A percentile compares a stretch with the other conserved stretches of the same genome.
Conservation (phyloP, 768 basidiomycete species). For the Trichaptum fuscoviolaceum region DNA sequence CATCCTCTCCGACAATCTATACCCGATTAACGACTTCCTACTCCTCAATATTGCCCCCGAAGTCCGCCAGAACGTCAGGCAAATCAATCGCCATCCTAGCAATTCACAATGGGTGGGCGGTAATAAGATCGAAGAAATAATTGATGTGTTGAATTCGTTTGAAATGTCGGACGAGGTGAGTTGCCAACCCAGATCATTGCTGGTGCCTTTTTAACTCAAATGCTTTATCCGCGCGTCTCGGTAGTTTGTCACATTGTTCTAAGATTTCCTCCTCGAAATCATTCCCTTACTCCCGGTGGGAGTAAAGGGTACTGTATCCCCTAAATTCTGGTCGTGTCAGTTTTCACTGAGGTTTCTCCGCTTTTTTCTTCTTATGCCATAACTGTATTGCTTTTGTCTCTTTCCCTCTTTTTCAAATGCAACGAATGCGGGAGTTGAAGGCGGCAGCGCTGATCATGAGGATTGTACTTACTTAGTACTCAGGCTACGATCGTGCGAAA, state of each 20-base stretch:
- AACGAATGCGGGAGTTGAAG: too few relatives aligned
- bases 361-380: too few relatives aligned
- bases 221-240: not conserved
- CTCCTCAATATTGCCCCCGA: slow-evolving; percentile 47
- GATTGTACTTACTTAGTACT: too few relatives aligned
- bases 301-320: too few relatives aligned
- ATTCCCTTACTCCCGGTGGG: too few relatives aligned
- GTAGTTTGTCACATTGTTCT: slow-evolving; percentile 47
- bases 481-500: too few relatives aligned
- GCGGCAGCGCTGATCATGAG: too few relatives aligned
- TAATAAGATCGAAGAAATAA: slow-evolving; percentile 56
- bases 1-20: slow-evolving; percentile 52
- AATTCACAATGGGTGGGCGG: slow-evolving; percentile 57
- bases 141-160: slow-evolving; percentile 31
- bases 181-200: not conserved
- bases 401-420: too few relatives aligned
- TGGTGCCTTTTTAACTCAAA: not conserved
- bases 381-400: too few relatives aligned
- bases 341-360: too few relatives aligned
- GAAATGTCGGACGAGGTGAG: slow-evolving; percentile 43
- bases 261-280: slow-evolving; percentile 44
- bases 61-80: slow-evolving; percentile 50
- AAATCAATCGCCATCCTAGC: slow-evolving; percentile 52
- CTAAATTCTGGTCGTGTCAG: too few relatives aligned
- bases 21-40: slow-evolving; percentile 50